Evolutionary conservation across 331 rosid genomes (phyloP).

Genomic region (Prunus yedoensis): DNA sequence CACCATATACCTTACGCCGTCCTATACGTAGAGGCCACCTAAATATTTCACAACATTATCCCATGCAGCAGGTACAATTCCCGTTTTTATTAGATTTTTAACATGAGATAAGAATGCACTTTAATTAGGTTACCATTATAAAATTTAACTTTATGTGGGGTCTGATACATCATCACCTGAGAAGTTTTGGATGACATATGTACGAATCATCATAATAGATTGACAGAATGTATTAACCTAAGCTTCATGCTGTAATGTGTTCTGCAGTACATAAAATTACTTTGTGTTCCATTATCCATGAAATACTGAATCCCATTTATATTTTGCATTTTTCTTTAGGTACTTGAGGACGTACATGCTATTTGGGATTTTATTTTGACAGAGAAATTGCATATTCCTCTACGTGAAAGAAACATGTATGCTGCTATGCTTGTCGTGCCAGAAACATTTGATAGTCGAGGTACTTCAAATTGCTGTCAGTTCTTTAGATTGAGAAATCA

Average conservation of each 20-base stretch:
- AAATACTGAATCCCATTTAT: constrained; percentile 2
- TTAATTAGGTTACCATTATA: not conserved
- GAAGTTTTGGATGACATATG: not conserved
- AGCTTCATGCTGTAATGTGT: not conserved
- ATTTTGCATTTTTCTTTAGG: constrained; percentile 50
- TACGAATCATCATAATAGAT: not conserved
- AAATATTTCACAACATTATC: constrained; percentile 80
- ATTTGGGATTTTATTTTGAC: constrained; percentile 95
- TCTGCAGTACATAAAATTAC: not conserved
- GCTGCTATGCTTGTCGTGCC: constrained; percentile 84
- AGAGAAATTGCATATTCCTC: constrained; percentile 75
- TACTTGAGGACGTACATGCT: constrained; percentile 72
- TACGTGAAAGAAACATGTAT: constrained; percentile 69
- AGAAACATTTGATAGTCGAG: constrained; percentile 90
- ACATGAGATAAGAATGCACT: constrained; percentile 2
- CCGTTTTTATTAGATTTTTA: constrained; percentile 21
- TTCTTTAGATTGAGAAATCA: not conserved
- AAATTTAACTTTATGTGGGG: constrained; percentile 3
- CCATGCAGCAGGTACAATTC: constrained; percentile 83
- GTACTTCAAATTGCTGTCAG: constrained; percentile 33
- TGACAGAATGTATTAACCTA: not conserved
- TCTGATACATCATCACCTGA: not conserved
- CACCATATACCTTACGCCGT: constrained; percentile 75
- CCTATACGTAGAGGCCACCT: constrained; percentile 96
- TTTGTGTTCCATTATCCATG: constrained; percentile 1